Percentiles rank a stretch among this genome's conserved stretches.
These are phyloP conservation scores for Yamadazyma diddensiae DNA, from an alignment of 1,139 yeast genomes.

Conservation along the genomic window DNA sequence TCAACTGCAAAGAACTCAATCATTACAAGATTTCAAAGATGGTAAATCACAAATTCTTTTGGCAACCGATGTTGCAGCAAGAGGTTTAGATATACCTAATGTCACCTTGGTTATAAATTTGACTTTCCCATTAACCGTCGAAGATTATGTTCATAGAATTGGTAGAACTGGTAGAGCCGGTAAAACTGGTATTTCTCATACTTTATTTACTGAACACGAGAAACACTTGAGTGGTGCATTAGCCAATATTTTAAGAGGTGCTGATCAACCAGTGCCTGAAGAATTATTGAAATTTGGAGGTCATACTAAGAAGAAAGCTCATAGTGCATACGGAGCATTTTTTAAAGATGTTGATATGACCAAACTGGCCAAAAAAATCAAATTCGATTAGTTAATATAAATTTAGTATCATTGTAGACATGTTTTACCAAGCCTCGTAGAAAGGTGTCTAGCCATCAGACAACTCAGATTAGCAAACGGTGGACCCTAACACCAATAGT, in stretches of 20 bases:
- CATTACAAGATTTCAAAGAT: constrained; percentile 78
- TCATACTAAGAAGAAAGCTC: constrained; percentile 96
- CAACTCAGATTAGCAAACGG: no score
- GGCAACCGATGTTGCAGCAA: constrained; percentile 98
- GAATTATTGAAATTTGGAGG: constrained; percentile 94
- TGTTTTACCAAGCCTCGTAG: background rate
- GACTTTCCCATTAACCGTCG: constrained; percentile 96
- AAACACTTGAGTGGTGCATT: constrained; percentile 95
- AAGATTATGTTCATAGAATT: constrained; percentile 96
- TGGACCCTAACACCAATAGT: no score
- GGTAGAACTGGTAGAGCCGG: constrained; percentile 99
- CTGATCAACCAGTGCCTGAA: constrained; percentile 95
- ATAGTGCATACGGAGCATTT: constrained; percentile 94
- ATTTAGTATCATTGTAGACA: background rate
- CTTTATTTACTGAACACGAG: constrained; percentile 94
- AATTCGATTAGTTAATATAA: constrained; percentile 49
- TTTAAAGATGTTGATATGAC: constrained; percentile 86
- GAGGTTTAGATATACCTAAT: constrained; percentile 97
- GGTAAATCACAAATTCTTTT: constrained; percentile 75
- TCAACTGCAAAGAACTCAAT: constrained; percentile 88
- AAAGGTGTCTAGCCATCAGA: no score
- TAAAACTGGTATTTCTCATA: constrained; percentile 89
- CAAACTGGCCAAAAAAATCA: constrained; percentile 88
- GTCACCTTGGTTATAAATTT: constrained; percentile 94
- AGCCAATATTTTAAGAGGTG: constrained; percentile 88